Conservation (phyloP, 1,284 basidiomycete genomes). For the Phylloboletellus chloephorus region DNA sequence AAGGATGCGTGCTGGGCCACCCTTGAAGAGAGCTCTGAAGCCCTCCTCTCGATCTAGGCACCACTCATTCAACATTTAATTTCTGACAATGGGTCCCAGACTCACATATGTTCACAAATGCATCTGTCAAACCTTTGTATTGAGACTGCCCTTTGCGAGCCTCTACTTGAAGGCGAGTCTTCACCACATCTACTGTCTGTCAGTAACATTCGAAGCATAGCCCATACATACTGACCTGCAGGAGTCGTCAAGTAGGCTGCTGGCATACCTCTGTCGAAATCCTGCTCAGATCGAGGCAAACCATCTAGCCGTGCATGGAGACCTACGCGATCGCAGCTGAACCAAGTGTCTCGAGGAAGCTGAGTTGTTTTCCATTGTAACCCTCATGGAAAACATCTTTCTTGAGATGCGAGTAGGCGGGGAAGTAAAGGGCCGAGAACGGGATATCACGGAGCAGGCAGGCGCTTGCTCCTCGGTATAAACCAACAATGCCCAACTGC, state of each 20-base stretch:
- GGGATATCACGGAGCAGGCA: conserved; percentile 92
- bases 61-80: conserved; percentile 12
- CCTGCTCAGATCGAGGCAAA: conserved; percentile 14
- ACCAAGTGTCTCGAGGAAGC: conserved; percentile 85
- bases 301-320: conserved; percentile 14
- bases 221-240: conserved; percentile 49
- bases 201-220: conserved; percentile 6
- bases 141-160: conserved; percentile 87
- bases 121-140: conserved; percentile 90
- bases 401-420: conserved; percentile 81
- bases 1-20: conserved; percentile 86
- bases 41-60: conserved; percentile 76
- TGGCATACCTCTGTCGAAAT: conserved; percentile 77
- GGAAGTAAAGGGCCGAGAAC: conserved; percentile 83
- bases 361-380: conserved; percentile 89
- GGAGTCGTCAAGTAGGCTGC: conserved; percentile 85
- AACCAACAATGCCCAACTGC: conserved; percentile 85
- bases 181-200: conserved; percentile 78
- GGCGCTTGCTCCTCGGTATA: conserved; percentile 88
- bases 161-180: conserved; percentile 98
- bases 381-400: conserved; percentile 94
- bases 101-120: conserved; percentile 84
- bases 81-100: conserved; percentile 6
- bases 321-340: conserved; percentile 80
- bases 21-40: conserved; percentile 90